phyloP scores from a whole-genome alignment of 2,329 filamentous ascomycete species.

The Pyricularia sp. region DNA sequence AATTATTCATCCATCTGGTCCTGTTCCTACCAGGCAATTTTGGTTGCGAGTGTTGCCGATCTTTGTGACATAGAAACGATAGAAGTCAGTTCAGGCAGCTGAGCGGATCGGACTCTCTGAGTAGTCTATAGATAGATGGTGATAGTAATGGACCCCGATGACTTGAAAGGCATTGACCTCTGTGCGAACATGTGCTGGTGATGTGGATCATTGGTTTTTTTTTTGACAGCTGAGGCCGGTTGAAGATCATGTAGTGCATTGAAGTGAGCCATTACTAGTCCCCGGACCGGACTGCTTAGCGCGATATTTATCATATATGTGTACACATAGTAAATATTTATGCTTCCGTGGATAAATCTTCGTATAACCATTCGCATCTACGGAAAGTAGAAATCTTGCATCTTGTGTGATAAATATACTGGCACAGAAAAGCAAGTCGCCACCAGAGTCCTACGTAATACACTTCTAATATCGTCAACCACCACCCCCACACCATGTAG shows the following conservation, averaged over 20 bases:
- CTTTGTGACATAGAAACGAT: constrained; percentile 1
- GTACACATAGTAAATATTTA: too few species aligned
- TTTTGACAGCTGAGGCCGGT: background rate
- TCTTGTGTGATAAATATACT: background rate
- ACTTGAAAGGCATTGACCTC: background rate
- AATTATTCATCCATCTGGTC: background rate
- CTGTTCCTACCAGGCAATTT: background rate
- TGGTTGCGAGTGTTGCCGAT: background rate
- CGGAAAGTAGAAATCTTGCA: background rate
- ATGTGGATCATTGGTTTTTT: background rate
- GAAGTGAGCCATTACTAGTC: background rate
- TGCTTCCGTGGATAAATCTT: background rate
- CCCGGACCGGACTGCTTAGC: background rate
- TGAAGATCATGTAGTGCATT: background rate
- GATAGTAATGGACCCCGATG: background rate
- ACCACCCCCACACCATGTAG: background rate
- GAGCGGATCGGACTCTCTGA: background rate
- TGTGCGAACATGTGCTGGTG: background rate
- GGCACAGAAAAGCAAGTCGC: background rate
- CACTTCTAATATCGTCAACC: constrained; percentile 8
- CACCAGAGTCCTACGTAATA: background rate
- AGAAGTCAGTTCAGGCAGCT: background rate
- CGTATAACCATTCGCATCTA: background rate
- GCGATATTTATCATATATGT: background rate
- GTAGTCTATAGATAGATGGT: background rate